A percentile compares a stretch with the other conserved stretches of the same genome.
Evolutionary conservation across 177 flowering plant genomes (phyloP).

Genomic region (Vitis hybrid): DNA sequence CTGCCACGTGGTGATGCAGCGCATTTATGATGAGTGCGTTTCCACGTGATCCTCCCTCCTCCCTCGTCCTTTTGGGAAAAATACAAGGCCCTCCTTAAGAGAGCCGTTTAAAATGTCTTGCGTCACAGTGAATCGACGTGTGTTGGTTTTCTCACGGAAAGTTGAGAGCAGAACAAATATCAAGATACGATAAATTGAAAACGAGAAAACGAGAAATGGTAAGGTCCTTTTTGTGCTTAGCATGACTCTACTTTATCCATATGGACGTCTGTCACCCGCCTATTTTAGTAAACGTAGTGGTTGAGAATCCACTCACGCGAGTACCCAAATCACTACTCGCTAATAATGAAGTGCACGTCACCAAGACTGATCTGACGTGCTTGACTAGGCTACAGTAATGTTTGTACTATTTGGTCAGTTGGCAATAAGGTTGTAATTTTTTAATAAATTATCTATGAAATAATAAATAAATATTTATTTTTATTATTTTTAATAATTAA

Average conservation of each 20-base stretch:
- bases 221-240: not conserved
- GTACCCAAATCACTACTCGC: not conserved
- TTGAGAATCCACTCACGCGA: not conserved
- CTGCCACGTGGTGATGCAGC: not conserved
- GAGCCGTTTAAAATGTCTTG: constrained; percentile 24
- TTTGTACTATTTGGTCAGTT: not conserved
- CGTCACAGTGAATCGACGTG: constrained; percentile 23
- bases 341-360: not conserved
- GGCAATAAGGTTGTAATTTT: not conserved
- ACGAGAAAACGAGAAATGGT: not conserved
- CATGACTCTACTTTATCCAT: not conserved
- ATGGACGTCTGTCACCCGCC: not conserved
- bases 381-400: not conserved
- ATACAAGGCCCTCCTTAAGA: constrained; percentile 10
- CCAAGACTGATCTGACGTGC: not conserved
- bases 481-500: too few species aligned
- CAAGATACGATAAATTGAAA: not conserved
- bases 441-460: too few species aligned
- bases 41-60: constrained; percentile 1
- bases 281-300: not conserved
- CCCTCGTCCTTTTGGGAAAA: not conserved
- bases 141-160: not conserved
- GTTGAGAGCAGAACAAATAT: not conserved
- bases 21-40: not conserved
- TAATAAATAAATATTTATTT: too few species aligned